Conservation (phyloP, 2,329 filamentous ascomycete species). For the Shiraia sp. region DNA sequence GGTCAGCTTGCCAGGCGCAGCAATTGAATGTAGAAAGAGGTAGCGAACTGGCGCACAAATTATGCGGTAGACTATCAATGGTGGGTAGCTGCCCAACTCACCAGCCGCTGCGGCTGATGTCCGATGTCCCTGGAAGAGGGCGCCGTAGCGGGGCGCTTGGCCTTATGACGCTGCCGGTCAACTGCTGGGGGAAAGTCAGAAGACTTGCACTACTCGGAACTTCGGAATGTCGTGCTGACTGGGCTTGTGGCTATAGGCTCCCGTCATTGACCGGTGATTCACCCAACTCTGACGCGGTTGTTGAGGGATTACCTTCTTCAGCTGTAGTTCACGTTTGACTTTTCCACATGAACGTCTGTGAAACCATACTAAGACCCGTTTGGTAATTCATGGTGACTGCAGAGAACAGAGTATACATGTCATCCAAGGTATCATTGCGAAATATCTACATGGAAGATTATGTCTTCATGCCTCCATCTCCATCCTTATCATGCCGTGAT, state of each 20-base stretch:
- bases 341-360: no score
- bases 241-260: no score
- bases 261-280: no score
- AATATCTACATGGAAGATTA: constrained; percentile 18
- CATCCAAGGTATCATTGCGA: constrained; percentile 14
- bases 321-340: no score
- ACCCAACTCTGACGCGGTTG: no score
- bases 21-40: constrained; percentile 4
- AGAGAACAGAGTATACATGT: background rate
- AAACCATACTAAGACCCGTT: constrained; percentile 1
- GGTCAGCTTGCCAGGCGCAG: constrained; percentile 13
- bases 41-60: constrained; percentile 3
- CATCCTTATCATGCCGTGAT: constrained; percentile 14
- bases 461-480: constrained; percentile 4
- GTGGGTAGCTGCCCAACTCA: constrained; percentile 27
- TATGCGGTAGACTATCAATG: constrained; percentile 9
- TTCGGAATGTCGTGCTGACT: constrained; percentile 6
- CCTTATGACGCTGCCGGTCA: constrained; percentile 27
- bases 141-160: constrained; percentile 25
- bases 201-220: background rate
- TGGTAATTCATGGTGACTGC: no score
- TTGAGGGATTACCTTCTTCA: no score
- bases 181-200: background rate
- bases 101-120: constrained; percentile 33
- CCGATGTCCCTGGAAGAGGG: constrained; percentile 1